Base-by-base conservation (phyloP, 306 rosid species). In the Alnus rubra region DNA sequence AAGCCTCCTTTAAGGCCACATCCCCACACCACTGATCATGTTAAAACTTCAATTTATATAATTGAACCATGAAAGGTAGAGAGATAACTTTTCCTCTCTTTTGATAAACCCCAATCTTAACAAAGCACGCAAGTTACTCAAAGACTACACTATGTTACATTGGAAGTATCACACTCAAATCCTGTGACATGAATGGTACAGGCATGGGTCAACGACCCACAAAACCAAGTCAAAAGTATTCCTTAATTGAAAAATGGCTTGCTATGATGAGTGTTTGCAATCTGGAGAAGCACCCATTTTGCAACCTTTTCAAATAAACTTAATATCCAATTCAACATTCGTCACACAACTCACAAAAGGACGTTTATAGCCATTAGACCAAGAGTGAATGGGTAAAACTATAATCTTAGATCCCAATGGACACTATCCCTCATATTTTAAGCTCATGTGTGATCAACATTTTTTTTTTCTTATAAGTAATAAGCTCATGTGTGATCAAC, bases 211-310 rank as follows among this genome's bases (percentile, higher is more conserved):
- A 68, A 53, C 45, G 9, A 37, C 44, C 59, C 18, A 71, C 71
- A 19, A 42, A 68, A 31, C 74, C 44, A 42, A 0, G 52, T 77
- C 30, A 77, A 77, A 77, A 52, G 44, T 33, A 9, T 39, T 59
- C 33, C 65, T 23, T 5, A 23, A 59, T 59, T 30, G 7, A 10
- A 28, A 59, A 59, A 56, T 18, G 52, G 13, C 11, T 9, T 49
- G 13, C 15, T 49, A 49, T 3, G 14, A 49, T 49, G 3, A 49
- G 52, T 10, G 14, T 49, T 10, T 4, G 33, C 65, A 59, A 59
- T 8, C 37, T 23, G 37, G 31, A 42, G 65, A 59, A 28, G 33
- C 33, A 28, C 12, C 65, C 37, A 3, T 5, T 59, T 13, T 28
- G 37, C 65, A 59, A 23, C 65, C 65, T 28, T 59, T 28, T 30